Evolutionary conservation across 1,284 basidiomycete species (phyloP), one percentile per base, ranked within the genome.

Genomic region (Rhodotorula sp.): DNA sequence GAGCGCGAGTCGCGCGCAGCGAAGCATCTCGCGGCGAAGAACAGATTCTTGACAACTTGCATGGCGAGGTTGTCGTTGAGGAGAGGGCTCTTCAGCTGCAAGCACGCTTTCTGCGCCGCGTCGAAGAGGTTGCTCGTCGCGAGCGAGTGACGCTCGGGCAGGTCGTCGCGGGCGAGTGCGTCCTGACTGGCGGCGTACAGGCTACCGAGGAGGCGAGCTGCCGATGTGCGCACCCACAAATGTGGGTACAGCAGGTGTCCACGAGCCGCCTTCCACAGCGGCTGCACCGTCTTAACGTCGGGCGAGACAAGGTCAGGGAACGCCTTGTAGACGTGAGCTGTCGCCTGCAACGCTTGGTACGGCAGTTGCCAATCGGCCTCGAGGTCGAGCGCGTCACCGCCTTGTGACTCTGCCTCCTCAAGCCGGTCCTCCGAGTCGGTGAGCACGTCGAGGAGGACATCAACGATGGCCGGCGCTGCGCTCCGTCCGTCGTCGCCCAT

Each of bases 11-110:
- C 44, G 11, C 73, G 64, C 8, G 73, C 67, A 5, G 57, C 86
- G 81, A 94, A 94, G 80, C 87, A 88, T 80, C 92, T 93, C 40
- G 90, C 91, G 44, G 96, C 83, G 78, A 90, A 96, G 77, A 96
- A 93, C 22, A 99, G 80, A 74, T 98, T 94, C 83, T 97, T 98
- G 77, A 97, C 92, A 22, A 93, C 83, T 81, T 98, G 92, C 71
- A 96, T 81, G 64, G 89, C 86, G 24, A 95, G 83, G 7, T 85
- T 80, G 51, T 88, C 88, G 75, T 94, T 91, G 51, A 98, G 81
- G 73, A 90, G 85, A 18, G 87, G 84, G 76, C 93, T 93, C 79
- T 89, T 89, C 69, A 99, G 85, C 79, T 98, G 88, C 58, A 88
- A 80, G 65, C 87, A 90, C 46, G 90, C 81, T 79, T 91, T 93